A percentile compares a stretch with the other conserved stretches of the same genome.
Evolutionary conservation across 495 filamentous ascomycete genomes (phyloP).

Genomic region (Xylaria flabelliformis): DNA sequence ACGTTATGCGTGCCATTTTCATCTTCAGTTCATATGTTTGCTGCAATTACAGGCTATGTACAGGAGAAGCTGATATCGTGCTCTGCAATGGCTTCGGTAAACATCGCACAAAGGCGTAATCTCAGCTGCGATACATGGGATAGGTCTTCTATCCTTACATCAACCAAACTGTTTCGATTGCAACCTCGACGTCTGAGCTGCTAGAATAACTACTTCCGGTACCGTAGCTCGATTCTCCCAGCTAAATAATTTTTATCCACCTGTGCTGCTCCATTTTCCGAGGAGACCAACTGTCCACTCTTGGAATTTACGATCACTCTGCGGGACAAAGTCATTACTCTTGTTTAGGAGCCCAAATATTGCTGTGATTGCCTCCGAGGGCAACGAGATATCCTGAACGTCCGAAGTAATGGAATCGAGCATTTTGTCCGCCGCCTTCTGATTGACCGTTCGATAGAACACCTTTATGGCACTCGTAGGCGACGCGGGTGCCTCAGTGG

Average conservation of each 20-base stretch:
- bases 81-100: background rate
- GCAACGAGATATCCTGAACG: slow-evolving; percentile 70
- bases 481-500: slow-evolving; percentile 47
- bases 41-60: background rate
- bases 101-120: background rate
- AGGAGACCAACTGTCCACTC: slow-evolving; percentile 74
- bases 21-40: background rate
- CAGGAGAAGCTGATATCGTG: background rate
- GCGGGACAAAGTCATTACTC: slow-evolving; percentile 63
- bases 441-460: slow-evolving; percentile 59
- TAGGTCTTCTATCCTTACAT: background rate
- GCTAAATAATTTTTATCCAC: background rate
- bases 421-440: slow-evolving; percentile 57
- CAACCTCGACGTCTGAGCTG: background rate
- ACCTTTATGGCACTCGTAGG: slow-evolving; percentile 66
- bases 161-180: background rate
- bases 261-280: slow-evolving; percentile 46
- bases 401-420: slow-evolving; percentile 61
- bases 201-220: background rate
- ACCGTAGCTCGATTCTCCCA: background rate
- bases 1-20: slow-evolving; percentile 16
- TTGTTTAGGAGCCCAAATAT: slow-evolving; percentile 51
- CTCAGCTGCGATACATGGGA: background rate
- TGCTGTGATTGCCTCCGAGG: slow-evolving; percentile 52
- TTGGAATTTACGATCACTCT: slow-evolving; percentile 60